phyloP scores from a whole-genome alignment of 495 filamentous ascomycete species.

The Aspergillus leporis region DNA sequence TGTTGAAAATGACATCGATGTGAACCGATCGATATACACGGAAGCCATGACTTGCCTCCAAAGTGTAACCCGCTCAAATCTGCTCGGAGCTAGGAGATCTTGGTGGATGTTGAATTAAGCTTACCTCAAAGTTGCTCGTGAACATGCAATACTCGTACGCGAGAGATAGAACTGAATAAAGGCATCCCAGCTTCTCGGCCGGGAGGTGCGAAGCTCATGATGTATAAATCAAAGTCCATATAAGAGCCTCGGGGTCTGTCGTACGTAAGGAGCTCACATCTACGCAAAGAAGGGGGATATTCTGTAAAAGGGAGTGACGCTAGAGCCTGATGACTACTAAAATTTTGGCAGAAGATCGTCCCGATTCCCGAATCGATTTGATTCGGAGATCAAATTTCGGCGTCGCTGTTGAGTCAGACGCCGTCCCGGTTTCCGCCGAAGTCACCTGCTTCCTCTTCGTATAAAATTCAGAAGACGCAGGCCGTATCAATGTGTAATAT shows the following conservation, averaged over 20 bases:
- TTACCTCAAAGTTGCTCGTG: background rate
- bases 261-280: background rate
- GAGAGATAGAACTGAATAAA: background rate
- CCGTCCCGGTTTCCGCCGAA: slow-evolving; percentile 31
- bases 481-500: background rate
- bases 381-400: background rate
- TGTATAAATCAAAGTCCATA: background rate
- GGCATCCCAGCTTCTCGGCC: background rate
- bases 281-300: background rate
- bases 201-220: background rate
- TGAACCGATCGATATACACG: too few relatives aligned
- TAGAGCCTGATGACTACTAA: background rate
- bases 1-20: too few relatives aligned
- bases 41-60: background rate
- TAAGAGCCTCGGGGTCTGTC: background rate
- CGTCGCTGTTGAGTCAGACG: slow-evolving; percentile 3
- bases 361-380: background rate
- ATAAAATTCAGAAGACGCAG: background rate
- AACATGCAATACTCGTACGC: too few relatives aligned
- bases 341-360: background rate
- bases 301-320: background rate
- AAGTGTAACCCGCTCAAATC: background rate
- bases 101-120: background rate
- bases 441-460: slow-evolving; percentile 28
- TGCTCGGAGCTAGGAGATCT: background rate